Conservation (phyloP, 2,329 filamentous ascomycete species). For the Epichloe brachyelytri region DNA sequence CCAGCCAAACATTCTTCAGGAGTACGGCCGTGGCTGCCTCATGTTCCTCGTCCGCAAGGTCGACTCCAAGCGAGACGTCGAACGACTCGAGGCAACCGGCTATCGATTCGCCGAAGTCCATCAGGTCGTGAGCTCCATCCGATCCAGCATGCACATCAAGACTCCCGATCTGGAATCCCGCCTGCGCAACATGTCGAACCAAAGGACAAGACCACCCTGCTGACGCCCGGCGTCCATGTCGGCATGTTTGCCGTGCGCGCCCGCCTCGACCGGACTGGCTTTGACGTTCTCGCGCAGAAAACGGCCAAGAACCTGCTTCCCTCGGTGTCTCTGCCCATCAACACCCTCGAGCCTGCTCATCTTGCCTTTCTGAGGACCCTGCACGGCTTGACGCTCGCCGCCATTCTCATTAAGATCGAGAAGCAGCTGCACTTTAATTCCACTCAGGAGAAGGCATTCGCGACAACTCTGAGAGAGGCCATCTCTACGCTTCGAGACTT, state of each 20-base stretch:
- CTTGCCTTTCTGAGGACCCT: slow-evolving; percentile 39
- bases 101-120: slow-evolving; percentile 64
- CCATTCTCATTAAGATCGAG: slow-evolving; percentile 19
- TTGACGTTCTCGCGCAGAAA: slow-evolving; percentile 49
- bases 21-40: slow-evolving; percentile 59
- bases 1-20: slow-evolving; percentile 9
- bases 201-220: slow-evolving; percentile 32
- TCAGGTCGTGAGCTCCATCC: slow-evolving; percentile 56
- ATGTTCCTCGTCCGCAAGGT: slow-evolving; percentile 65
- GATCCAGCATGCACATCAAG: slow-evolving; percentile 62
- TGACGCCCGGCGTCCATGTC: slow-evolving; percentile 41
- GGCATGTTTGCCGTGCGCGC: slow-evolving; percentile 46
- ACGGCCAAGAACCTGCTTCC: slow-evolving; percentile 47
- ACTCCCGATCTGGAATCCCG: slow-evolving; percentile 45
- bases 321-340: slow-evolving; percentile 38
- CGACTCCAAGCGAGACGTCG: slow-evolving; percentile 41
- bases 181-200: slow-evolving; percentile 51
- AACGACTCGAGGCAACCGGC: slow-evolving; percentile 54
- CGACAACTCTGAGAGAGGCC: slow-evolving; percentile 29
- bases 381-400: slow-evolving; percentile 27
- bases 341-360: slow-evolving; percentile 41
- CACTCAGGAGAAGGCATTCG: slow-evolving; percentile 31
- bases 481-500: slow-evolving; percentile 27
- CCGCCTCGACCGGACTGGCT: slow-evolving; percentile 38
- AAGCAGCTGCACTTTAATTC: slow-evolving; percentile 22